These are phyloP conservation scores for Solanum chmielewskii DNA, from an alignment of 257 asterid genomes.

Conservation along the genomic window DNA sequence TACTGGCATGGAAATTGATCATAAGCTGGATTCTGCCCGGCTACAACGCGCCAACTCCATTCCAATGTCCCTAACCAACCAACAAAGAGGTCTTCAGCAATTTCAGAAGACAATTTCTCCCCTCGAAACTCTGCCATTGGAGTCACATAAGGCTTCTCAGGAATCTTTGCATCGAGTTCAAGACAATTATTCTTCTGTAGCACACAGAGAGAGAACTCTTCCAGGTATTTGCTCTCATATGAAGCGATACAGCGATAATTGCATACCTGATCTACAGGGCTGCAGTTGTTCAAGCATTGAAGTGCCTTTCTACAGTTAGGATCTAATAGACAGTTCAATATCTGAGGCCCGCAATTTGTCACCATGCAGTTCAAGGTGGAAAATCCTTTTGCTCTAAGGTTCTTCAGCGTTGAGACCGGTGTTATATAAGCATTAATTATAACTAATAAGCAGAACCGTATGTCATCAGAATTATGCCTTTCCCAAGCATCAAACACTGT, in stretches of 20 bases:
- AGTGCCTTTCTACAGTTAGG: constrained; percentile 81
- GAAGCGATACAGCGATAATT: constrained; percentile 78
- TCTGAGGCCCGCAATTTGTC: constrained; percentile 70
- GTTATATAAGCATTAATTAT: constrained; percentile 67
- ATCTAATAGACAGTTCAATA: constrained; percentile 71
- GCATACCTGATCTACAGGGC: constrained; percentile 94
- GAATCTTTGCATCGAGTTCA: constrained; percentile 70
- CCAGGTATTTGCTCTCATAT: constrained; percentile 66
- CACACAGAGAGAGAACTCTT: constrained; percentile 67
- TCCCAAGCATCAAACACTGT: constrained; percentile 74
- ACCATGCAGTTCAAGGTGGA: constrained; percentile 76
- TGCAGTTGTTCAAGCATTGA: constrained; percentile 81
- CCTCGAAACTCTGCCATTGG: constrained; percentile 64
- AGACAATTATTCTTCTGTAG: constrained; percentile 84
- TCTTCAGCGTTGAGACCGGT: constrained; percentile 62
- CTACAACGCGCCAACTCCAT: constrained; percentile 97
- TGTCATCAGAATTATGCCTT: constrained; percentile 72
- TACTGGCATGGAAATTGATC: constrained; percentile 96
- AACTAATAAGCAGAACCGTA: constrained; percentile 73
- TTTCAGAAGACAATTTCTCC: constrained; percentile 39
- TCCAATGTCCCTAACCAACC: constrained; percentile 77
- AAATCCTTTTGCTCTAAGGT: constrained; percentile 80
- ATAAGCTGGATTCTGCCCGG: constrained; percentile 95
- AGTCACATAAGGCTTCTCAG: constrained; percentile 50
- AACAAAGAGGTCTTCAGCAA: constrained; percentile 84